Base-by-base conservation (phyloP, 768 basidiomycete species). In the Xerocomellus chrysenteron region DNA sequence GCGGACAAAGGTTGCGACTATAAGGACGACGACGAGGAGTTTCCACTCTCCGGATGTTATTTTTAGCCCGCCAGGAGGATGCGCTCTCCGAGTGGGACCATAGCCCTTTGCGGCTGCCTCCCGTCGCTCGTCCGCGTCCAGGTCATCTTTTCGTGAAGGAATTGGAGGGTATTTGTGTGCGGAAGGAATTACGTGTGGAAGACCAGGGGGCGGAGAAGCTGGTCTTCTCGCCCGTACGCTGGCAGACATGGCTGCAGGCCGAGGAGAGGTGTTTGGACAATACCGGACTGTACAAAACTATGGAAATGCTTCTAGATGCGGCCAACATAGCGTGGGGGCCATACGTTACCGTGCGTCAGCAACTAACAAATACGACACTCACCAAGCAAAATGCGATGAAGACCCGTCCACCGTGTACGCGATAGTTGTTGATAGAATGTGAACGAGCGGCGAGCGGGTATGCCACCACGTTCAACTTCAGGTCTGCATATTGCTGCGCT, bases 1-100 rank as follows among this genome's bases (percentile, higher is more conserved):
- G 46, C 96, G 82, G n/a, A 98, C 92, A n/a, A 77, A 82, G 8
- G 78, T 72, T 1, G 92, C 94, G 47, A 97, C 66, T 10, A 92
- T 56, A 33, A 87, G 75, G 50, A 97, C 68, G 26, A 83, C 65
- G 17, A 83, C 68, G 9, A 97, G 75, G 47, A 94, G 73, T 67
- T 88, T 90, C 82, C 83, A 88, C 66, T 96, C 94, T 41, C 83
- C 90, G 4, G 76, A 71, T 21, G 85, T 82, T 37, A 92, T 67
- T 63, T 79, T 82, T 52, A 88, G 72, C 30, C 87, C 90, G 50
- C 89, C 89, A 1, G 79, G 66, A 10, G 83, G 75, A 35, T 66
- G 57, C 48, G 77, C 78, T 57, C 73, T 76, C 53, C 80, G 76
- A 37, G 78, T 76, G 30, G 85, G 84, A 11, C 74, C 74, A 54